Conservation (phyloP, 129 eudicot species). For the Saussurea involucrata region DNA sequence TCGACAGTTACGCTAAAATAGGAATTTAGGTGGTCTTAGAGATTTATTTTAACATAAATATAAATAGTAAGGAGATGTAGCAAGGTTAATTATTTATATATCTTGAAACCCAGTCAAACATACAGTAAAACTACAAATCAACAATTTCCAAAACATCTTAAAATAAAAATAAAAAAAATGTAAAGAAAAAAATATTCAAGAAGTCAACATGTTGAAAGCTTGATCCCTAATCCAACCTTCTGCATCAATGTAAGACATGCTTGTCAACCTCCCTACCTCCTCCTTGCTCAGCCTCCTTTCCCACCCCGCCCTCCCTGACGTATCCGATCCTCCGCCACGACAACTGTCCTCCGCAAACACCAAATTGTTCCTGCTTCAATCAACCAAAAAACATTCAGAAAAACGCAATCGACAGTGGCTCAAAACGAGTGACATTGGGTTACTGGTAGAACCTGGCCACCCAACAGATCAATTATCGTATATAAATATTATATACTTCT, state of each 20-base stretch:
- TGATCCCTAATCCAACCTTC: conserved; percentile 59
- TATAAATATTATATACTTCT: background rate
- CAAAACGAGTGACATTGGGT: background rate
- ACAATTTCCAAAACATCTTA: background rate
- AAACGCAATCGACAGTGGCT: background rate
- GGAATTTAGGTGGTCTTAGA: no score
- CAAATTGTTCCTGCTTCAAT: conserved; percentile 34
- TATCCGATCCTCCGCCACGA: conserved; percentile 48
- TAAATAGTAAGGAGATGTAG: no score
- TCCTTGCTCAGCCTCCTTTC: conserved; percentile 28
- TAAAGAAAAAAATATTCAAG: background rate
- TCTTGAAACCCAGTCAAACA: background rate
- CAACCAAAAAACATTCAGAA: background rate
- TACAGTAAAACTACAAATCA: conserved; percentile 12
- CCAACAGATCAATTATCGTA: background rate
- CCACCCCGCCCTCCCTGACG: conserved; percentile 47
- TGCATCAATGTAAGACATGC: conserved; percentile 47
- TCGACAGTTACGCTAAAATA: no score
- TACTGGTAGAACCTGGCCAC: background rate
- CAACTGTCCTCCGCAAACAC: conserved; percentile 54
- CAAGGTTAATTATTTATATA: background rate
- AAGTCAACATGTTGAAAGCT: conserved; percentile 34
- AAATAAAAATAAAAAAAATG: background rate
- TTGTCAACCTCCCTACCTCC: conserved; percentile 26
- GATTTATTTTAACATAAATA: no score